Percentiles rank a stretch among this genome's conserved stretches.
Evolutionary conservation across 2,329 filamentous ascomycete genomes (phyloP).

Genomic region (Xylaria digitata): DNA sequence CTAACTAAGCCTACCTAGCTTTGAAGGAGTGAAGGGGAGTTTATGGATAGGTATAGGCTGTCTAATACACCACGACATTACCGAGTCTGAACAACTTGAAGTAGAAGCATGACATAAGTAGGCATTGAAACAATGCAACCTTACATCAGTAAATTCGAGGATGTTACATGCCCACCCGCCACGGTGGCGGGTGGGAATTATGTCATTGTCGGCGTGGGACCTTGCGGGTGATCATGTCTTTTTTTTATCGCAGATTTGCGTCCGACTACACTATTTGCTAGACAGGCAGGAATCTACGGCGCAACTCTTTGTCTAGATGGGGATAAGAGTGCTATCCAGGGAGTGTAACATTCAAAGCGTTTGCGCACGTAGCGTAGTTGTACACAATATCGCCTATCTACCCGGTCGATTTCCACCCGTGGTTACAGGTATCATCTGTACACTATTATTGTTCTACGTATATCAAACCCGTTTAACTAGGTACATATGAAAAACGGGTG

Average conservation of each 20-base stretch:
- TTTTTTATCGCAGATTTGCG: slow-evolving; percentile 14
- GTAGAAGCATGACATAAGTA: not conserved
- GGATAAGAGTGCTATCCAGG: not conserved
- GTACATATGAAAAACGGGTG: no score
- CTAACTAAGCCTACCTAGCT: no score
- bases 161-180: slow-evolving; percentile 23
- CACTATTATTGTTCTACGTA: no score
- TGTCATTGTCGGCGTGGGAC: slow-evolving; percentile 28
- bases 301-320: not conserved
- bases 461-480: no score
- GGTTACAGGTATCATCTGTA: no score
- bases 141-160: slow-evolving; percentile 23
- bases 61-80: not conserved
- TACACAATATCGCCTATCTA: no score
- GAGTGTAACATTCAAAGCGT: no score
- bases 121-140: slow-evolving; percentile 21
- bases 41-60: no score
- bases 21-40: no score
- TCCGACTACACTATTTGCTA: no score
- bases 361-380: no score
- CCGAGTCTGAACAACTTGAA: not conserved
- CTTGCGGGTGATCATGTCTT: slow-evolving; percentile 19
- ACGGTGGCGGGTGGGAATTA: slow-evolving; percentile 9
- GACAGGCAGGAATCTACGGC: not conserved
- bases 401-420: no score